Evolutionary conservation across 208 protist genomes (phyloP).

Genomic region (Novymonas esmeraldas): DNA sequence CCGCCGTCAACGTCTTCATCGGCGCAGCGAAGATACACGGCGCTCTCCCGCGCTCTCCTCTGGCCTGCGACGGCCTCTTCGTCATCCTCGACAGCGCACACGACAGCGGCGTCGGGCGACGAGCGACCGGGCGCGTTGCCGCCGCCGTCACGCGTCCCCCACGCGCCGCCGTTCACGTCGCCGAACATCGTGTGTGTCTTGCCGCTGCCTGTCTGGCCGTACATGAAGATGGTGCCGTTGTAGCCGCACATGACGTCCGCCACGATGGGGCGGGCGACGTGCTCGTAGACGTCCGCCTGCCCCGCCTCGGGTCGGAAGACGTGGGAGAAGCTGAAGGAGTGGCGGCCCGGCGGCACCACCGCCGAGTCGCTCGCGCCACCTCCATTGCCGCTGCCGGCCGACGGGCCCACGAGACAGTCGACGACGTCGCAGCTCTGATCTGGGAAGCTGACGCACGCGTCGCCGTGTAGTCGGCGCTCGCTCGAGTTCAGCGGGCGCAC

Average conservation of each 20-base stretch:
- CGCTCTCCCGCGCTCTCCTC: no score
- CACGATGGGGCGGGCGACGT: slow-evolving; percentile 87
- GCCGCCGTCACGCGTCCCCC: not conserved
- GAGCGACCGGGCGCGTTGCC: not conserved
- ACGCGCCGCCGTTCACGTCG: slow-evolving; percentile 34
- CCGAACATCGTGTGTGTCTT: slow-evolving; percentile 94
- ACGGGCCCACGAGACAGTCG: slow-evolving; percentile 13
- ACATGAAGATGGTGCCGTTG: slow-evolving; percentile 91
- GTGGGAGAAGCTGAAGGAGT: slow-evolving; percentile 68
- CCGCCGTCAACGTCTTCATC: no score
- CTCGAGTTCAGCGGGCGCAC: slow-evolving; percentile 39
- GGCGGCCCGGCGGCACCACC: slow-evolving; percentile 3
- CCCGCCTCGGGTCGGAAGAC: slow-evolving; percentile 50
- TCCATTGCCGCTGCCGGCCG: slow-evolving; percentile 3
- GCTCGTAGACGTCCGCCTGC: slow-evolving; percentile 84
- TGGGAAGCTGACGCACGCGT: slow-evolving; percentile 22
- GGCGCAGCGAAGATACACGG: no score
- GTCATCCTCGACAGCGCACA: not conserved
- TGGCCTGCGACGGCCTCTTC: slow-evolving; percentile 1
- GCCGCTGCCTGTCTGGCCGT: slow-evolving; percentile 92
- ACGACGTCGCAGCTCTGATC: slow-evolving; percentile 12
- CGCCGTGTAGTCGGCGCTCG: slow-evolving; percentile 28
- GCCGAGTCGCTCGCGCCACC: not conserved
- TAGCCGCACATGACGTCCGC: slow-evolving; percentile 89
- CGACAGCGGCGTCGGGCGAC: not conserved